These are phyloP conservation scores for Paraphaeosphaeria minitans DNA, from an alignment of 2,329 filamentous ascomycete genomes.

Conservation along the genomic window DNA sequence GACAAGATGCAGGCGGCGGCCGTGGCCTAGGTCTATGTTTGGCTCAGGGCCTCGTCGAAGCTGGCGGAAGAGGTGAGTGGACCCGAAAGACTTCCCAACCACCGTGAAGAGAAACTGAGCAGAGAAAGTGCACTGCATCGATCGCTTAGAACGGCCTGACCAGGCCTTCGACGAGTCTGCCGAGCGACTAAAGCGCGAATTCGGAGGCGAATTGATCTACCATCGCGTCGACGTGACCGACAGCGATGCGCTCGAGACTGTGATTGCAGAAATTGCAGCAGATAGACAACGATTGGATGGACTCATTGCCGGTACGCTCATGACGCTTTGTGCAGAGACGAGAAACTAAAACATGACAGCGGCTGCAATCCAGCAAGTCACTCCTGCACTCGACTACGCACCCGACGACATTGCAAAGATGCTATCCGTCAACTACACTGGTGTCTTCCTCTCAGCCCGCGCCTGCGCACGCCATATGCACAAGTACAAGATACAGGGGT, in stretches of 20 bases:
- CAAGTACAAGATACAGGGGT: slow-evolving; percentile 60
- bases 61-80: slow-evolving; percentile 66
- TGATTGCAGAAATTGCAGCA: slow-evolving; percentile 70
- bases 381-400: slow-evolving; percentile 75
- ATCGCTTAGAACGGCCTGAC: slow-evolving; percentile 61
- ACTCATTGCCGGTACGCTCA: slow-evolving; percentile 61
- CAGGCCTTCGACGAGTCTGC: slow-evolving; percentile 67
- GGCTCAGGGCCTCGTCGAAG: slow-evolving; percentile 73
- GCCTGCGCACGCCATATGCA: slow-evolving; percentile 66
- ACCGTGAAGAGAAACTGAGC: not conserved
- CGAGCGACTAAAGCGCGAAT: slow-evolving; percentile 62
- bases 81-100: not conserved
- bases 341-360: slow-evolving; percentile 45
- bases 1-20: slow-evolving; percentile 62
- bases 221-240: slow-evolving; percentile 79
- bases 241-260: slow-evolving; percentile 65
- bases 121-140: slow-evolving; percentile 65
- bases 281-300: slow-evolving; percentile 75
- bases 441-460: slow-evolving; percentile 65
- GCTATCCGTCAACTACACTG: slow-evolving; percentile 64
- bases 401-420: slow-evolving; percentile 62
- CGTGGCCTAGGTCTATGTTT: slow-evolving; percentile 73
- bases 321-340: no score
- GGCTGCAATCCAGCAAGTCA: slow-evolving; percentile 79
- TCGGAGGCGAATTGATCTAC: slow-evolving; percentile 71